These are phyloP conservation scores for Chernovozyma aurita DNA, from an alignment of 1,139 yeast genomes.

Conservation along the genomic window DNA sequence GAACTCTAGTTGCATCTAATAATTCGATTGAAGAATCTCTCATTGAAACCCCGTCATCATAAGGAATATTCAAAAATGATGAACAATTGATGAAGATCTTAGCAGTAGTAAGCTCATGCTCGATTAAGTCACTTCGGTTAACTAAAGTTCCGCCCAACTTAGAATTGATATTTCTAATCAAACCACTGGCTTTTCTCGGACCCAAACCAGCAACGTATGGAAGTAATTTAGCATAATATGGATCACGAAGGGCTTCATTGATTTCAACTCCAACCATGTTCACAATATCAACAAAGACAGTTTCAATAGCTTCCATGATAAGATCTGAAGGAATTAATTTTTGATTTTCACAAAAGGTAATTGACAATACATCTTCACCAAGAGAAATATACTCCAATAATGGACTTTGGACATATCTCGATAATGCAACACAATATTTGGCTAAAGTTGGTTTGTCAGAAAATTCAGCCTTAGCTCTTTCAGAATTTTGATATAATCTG, in stretches of 20 bases:
- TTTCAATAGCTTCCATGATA: conserved; percentile 64
- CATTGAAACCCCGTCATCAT: conserved; percentile 45
- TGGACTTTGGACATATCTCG: conserved; percentile 89
- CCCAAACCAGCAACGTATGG: conserved; percentile 90
- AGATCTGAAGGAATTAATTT: conserved; percentile 61
- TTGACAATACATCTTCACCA: conserved; percentile 66
- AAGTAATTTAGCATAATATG: conserved; percentile 64
- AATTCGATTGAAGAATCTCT: conserved; percentile 67
- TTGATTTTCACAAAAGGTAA: conserved; percentile 76
- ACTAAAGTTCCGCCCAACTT: conserved; percentile 62
- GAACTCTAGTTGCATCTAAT: conserved; percentile 92
- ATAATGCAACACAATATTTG: conserved; percentile 86
- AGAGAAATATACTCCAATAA: conserved; percentile 81
- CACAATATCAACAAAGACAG: conserved; percentile 84
- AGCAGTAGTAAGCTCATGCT: conserved; percentile 73
- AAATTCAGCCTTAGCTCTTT: conserved; percentile 70
- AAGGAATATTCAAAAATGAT: conserved; percentile 80
- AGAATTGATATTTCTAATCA: conserved; percentile 75
- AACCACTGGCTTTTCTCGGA: conserved; percentile 88
- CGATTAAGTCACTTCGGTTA: conserved; percentile 74
- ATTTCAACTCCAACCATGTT: conserved; percentile 92
- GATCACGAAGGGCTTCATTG: conserved; percentile 79
- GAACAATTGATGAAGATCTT: conserved; percentile 88
- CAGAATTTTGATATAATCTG: conserved; percentile 76
- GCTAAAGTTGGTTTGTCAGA: conserved; percentile 83